These are phyloP conservation scores for Diutina catenulata DNA, from an alignment of 1,139 yeast genomes.

Conservation along the genomic window DNA sequence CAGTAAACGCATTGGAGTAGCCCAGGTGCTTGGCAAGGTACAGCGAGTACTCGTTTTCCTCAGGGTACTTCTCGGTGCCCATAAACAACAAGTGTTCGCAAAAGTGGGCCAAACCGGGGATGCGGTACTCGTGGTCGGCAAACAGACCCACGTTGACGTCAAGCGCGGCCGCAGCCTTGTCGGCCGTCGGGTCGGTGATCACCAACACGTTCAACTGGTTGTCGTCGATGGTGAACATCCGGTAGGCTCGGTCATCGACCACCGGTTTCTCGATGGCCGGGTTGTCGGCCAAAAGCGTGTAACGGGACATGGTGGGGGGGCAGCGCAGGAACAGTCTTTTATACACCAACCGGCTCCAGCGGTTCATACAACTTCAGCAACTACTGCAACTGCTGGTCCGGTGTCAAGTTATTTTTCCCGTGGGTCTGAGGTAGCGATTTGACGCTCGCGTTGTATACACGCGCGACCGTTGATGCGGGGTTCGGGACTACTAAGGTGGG, in stretches of 20 bases:
- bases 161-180: constrained; percentile 84
- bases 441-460: no score
- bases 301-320: no score
- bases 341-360: no score
- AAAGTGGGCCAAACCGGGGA: constrained; percentile 91
- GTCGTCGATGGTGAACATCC: constrained; percentile 44
- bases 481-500: no score
- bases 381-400: no score
- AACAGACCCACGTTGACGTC: constrained; percentile 89
- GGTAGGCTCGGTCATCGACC: constrained; percentile 65
- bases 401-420: no score
- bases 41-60: constrained; percentile 77
- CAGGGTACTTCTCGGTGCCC: constrained; percentile 93
- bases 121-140: constrained; percentile 53
- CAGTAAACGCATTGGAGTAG: constrained; percentile 73
- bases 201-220: constrained; percentile 66
- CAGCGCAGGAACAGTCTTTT: no score
- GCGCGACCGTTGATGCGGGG: no score
- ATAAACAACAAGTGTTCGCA: constrained; percentile 91
- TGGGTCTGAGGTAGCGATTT: no score
- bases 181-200: constrained; percentile 77
- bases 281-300: background rate
- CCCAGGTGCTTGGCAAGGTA: constrained; percentile 64
- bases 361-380: no score
- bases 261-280: constrained; percentile 43